phyloP scores from a whole-genome alignment of 768 basidiomycete species.

The Tricholoma terreum region DNA sequence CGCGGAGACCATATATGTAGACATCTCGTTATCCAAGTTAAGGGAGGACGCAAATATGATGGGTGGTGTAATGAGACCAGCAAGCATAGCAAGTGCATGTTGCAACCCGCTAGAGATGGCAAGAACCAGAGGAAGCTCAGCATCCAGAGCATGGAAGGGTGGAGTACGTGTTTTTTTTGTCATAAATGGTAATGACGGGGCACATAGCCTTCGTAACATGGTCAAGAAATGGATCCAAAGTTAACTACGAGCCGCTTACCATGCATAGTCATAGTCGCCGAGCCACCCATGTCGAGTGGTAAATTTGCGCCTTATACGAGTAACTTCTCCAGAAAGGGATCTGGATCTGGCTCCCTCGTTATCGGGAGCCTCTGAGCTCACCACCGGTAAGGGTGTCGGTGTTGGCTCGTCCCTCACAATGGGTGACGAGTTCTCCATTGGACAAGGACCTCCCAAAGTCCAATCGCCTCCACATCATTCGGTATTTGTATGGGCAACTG shows the following conservation, averaged over 20 bases:
- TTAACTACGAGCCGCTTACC: slow-evolving; percentile 28
- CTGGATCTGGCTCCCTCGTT: background rate
- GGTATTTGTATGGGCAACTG: no score
- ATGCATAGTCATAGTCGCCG: slow-evolving; percentile 79
- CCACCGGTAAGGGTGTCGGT: slow-evolving; percentile 8
- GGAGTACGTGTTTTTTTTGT: slow-evolving; percentile 39
- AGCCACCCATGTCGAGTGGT: slow-evolving; percentile 66
- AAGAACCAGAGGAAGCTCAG: slow-evolving; percentile 67
- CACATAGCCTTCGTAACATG: slow-evolving; percentile 49
- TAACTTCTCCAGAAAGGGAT: background rate
- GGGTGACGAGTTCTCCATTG: background rate
- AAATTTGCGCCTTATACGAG: slow-evolving; percentile 28
- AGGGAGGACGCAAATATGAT: slow-evolving; percentile 72
- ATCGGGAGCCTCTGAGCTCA: slow-evolving; percentile 3
- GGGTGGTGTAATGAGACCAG: slow-evolving; percentile 79
- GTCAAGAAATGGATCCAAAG: background rate
- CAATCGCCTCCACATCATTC: no score
- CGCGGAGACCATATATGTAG: slow-evolving; percentile 79
- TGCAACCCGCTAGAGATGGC: slow-evolving; percentile 73
- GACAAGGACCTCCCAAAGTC: no score
- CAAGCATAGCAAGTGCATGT: slow-evolving; percentile 80
- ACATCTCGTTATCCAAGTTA: slow-evolving; percentile 52
- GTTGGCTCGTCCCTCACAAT: slow-evolving; percentile 12
- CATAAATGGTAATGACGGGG: slow-evolving; percentile 61
- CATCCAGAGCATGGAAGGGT: slow-evolving; percentile 75